These are phyloP conservation scores for Fusarium sp. DNA, from an alignment of 2,329 filamentous ascomycete genomes.

Conservation along the genomic window DNA sequence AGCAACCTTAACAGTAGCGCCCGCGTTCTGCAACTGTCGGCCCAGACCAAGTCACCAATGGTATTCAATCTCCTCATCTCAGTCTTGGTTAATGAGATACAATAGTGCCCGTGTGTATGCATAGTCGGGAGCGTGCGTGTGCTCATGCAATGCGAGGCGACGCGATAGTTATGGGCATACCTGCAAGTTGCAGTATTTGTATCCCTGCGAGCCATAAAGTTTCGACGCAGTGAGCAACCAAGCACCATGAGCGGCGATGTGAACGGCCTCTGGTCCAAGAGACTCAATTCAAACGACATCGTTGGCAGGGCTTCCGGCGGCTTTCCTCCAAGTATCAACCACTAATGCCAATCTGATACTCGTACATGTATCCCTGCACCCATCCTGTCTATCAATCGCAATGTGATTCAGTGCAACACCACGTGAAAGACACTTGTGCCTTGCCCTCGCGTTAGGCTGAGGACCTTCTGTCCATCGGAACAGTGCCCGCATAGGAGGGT, in stretches of 20 bases:
- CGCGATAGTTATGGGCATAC: constrained; percentile 28
- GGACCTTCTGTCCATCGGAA: constrained; percentile 21
- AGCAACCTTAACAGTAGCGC: constrained; percentile 34
- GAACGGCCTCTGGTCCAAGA: constrained; percentile 19
- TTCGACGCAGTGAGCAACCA: constrained; percentile 19
- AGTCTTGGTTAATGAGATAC: constrained; percentile 9
- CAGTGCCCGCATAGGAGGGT: constrained; percentile 25
- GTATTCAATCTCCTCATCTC: constrained; percentile 6
- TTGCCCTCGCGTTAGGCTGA: constrained; percentile 22
- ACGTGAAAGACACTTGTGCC: constrained; percentile 35
- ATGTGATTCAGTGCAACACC: constrained; percentile 16
- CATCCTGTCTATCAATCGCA: neutral
- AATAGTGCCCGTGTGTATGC: constrained; percentile 7
- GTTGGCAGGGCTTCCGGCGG: neutral
- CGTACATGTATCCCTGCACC: neutral
- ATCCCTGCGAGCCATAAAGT: constrained; percentile 36
- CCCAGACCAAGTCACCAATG: constrained; percentile 39
- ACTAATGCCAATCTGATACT: constrained; percentile 3
- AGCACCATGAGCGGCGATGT: constrained; percentile 12
- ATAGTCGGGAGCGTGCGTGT: constrained; percentile 11
- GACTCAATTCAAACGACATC: neutral
- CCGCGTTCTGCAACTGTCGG: constrained; percentile 41
- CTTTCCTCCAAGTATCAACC: constrained; percentile 6
- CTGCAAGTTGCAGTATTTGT: constrained; percentile 24
- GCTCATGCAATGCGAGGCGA: constrained; percentile 22